A percentile compares a stretch with the other conserved stretches of the same genome.
These are phyloP conservation scores for Blastobotrys ciferrii DNA, from an alignment of 1,139 yeast genomes.

Conservation along the genomic window DNA sequence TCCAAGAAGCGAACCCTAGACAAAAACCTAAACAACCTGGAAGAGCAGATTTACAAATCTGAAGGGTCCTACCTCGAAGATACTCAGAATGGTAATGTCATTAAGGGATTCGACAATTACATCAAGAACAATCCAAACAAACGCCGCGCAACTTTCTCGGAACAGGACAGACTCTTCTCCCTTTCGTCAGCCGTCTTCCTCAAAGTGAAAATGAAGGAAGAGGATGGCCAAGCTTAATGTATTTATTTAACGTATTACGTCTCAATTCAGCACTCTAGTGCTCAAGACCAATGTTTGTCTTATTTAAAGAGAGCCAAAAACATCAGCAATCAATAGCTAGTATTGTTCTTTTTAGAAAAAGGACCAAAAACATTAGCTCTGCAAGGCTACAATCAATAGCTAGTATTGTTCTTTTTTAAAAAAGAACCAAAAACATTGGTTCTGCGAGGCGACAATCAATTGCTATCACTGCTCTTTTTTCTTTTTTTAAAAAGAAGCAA, in stretches of 20 bases:
- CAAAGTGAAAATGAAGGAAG: slow-evolving; percentile 40
- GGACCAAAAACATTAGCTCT: too few relatives aligned
- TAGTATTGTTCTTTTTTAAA: too few relatives aligned
- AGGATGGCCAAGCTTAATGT: slow-evolving; percentile 18
- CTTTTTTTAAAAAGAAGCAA: too few relatives aligned
- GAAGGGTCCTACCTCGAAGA: slow-evolving; percentile 80
- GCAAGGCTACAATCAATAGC: too few relatives aligned
- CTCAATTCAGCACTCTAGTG: not conserved
- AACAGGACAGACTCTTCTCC: slow-evolving; percentile 83
- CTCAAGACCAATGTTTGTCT: too few relatives aligned
- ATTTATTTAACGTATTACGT: not conserved
- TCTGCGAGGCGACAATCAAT: too few relatives aligned
- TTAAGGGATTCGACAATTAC: slow-evolving; percentile 85
- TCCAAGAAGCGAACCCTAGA: slow-evolving; percentile 64
- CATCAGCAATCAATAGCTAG: too few relatives aligned
- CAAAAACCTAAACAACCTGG: slow-evolving; percentile 55
- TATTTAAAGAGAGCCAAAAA: too few relatives aligned
- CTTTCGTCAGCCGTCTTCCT: slow-evolving; percentile 73
- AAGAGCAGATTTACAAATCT: slow-evolving; percentile 76
- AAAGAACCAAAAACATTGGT: too few relatives aligned
- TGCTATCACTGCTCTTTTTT: too few relatives aligned
- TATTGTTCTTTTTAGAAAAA: too few relatives aligned
- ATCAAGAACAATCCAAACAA: slow-evolving; percentile 54
- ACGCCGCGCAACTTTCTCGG: slow-evolving; percentile 59
- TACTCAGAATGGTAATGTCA: slow-evolving; percentile 69